Percentiles rank a stretch among this genome's conserved stretches.
phyloP scores from a whole-genome alignment of 768 basidiomycete species.

The Dioszegia aurantiaca region DNA sequence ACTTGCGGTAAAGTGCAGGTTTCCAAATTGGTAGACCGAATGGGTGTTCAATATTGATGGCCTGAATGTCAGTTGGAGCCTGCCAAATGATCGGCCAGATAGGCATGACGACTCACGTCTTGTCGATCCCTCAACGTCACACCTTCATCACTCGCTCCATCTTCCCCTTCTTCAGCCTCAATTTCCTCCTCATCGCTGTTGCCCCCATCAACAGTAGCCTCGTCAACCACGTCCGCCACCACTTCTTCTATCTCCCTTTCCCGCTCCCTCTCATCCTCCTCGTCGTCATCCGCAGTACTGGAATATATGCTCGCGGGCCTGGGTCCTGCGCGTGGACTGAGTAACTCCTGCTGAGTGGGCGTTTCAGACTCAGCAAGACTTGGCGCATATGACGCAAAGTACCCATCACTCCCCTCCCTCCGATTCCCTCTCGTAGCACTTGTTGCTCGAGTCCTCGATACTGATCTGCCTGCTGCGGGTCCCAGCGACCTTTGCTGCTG shows the following conservation, averaged over 20 bases:
- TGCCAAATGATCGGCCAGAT: no score
- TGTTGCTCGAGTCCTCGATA: slow-evolving; percentile 28
- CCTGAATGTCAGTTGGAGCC: slow-evolving; percentile 35
- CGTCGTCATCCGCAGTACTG: slow-evolving; percentile 46
- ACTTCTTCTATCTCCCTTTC: slow-evolving; percentile 35
- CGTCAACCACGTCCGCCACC: slow-evolving; percentile 41
- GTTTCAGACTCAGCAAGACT: slow-evolving; percentile 27
- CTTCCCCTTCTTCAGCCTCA: slow-evolving; percentile 38
- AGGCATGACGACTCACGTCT: slow-evolving; percentile 74
- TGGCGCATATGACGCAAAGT: slow-evolving; percentile 24
- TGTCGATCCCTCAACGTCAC: slow-evolving; percentile 93
- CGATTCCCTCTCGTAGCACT: slow-evolving; percentile 17
- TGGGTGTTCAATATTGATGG: slow-evolving; percentile 96
- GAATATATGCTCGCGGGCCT: slow-evolving; percentile 33
- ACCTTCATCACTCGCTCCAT: slow-evolving; percentile 63
- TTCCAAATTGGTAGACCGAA: slow-evolving; percentile 99
- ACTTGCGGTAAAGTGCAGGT: slow-evolving; percentile 96
- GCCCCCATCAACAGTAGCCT: slow-evolving; percentile 21
- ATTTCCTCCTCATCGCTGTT: slow-evolving; percentile 39
- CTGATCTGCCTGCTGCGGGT: slow-evolving; percentile 26
- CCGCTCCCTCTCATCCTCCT: slow-evolving; percentile 29
- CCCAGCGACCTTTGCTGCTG: slow-evolving; percentile 21
- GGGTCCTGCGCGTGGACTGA: slow-evolving; percentile 34
- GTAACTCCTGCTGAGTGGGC: slow-evolving; percentile 24
- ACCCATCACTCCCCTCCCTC: slow-evolving; percentile 26